Conservation (phyloP, 1,284 basidiomycete genomes). For the Marasmius oreades region DNA sequence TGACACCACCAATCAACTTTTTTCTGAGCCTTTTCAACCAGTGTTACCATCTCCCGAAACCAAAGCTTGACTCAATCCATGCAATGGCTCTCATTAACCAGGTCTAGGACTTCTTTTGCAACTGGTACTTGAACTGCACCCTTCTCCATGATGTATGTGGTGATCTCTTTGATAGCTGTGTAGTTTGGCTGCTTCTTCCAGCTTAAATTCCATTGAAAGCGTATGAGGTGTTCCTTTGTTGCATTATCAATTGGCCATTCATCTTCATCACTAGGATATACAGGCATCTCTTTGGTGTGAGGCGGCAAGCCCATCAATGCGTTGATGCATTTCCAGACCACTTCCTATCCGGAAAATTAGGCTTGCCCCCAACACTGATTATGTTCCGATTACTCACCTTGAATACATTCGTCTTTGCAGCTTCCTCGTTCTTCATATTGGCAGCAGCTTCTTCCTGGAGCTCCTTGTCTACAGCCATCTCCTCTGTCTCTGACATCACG, state of each 20-base stretch:
- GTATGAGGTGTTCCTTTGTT: not conserved
- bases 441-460: not conserved
- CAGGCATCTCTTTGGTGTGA: not conserved
- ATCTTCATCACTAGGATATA: not conserved
- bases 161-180: not conserved
- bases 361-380: not conserved
- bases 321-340: not conserved
- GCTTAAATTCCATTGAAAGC: not conserved
- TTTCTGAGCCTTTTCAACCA: slow-evolving; percentile 10
- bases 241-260: not conserved
- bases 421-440: not conserved
- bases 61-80: not conserved
- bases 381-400: not conserved
- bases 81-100: not conserved
- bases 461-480: too few relatives aligned
- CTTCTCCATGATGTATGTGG: not conserved
- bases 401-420: not conserved
- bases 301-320: not conserved
- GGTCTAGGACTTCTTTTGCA: not conserved
- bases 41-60: not conserved
- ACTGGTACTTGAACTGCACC: not conserved
- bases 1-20: slow-evolving; percentile 12
- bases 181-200: not conserved
- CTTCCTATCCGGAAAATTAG: not conserved
- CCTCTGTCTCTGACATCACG: too few relatives aligned